Evolutionary conservation across 768 basidiomycete species (phyloP), one percentile per base, ranked within the genome.

Genomic region (Tulasnella sp.): DNA sequence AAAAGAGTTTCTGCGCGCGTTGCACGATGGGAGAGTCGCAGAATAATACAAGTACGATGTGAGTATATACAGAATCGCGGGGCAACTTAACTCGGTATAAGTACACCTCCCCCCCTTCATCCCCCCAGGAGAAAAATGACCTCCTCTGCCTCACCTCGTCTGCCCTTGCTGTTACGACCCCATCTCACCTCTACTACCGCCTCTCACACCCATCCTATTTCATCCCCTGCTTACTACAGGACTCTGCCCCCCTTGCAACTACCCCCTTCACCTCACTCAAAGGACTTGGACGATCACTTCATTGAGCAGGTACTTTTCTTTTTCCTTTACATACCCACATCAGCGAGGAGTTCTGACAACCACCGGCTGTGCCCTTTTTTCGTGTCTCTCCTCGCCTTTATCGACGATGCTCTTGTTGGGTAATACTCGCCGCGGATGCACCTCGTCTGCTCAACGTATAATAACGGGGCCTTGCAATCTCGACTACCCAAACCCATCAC

Each of bases 181-280:
- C 77, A 78, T 41, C 77, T 78, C 77, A 78, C 77, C 77, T 78
- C 77, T 78, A 31, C 54, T 60, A 46, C 77, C 77, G 60, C 77
- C 58, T 69, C 77, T 41, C 31, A 78, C 46, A 54, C 77, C 46
- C 28, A 46, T 60, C 40, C 73, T 74, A 60, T 54, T 78, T 41
- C 77, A 41, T 40, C 77, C 58, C 58, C 58, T 40, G 58, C 77
- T 41, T 54, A 78, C 58, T 54, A 54, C 77, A 54, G 60, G 60
- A 64, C 60, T 78, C 77, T 78, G 54, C 77, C 50, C 50, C 48
- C 41, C 37, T 69, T 54, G 40, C 40, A 41, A 46, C 77, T 78
- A 78, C 76, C 76, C 44, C 76, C 31, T 54, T 54, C 44, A 77
- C 76, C 76, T 16, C 69, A 41, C 34, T 34, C 73, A 9, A 74